Evolutionary conservation across 2,329 filamentous ascomycete species (phyloP).

Genomic region (Fusarium beomiforme): DNA sequence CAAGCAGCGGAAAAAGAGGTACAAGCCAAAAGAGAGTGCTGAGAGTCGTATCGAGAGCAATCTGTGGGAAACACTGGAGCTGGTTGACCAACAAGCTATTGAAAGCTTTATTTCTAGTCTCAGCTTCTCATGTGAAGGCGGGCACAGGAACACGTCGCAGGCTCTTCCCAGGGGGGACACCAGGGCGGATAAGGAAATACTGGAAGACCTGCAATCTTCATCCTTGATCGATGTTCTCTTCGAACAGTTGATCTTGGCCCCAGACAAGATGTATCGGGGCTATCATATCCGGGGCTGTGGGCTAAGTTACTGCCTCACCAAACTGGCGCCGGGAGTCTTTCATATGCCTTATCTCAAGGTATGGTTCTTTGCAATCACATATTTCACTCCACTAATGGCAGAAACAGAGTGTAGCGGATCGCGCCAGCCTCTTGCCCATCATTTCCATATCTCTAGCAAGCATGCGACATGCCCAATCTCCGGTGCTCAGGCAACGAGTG

Average conservation of each 20-base stretch:
- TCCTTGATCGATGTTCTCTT: constrained; percentile 34
- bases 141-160: not conserved
- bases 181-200: not conserved
- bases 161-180: not conserved
- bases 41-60: not conserved
- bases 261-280: constrained; percentile 32
- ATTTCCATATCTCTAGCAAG: constrained; percentile 47
- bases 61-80: constrained; percentile 27
- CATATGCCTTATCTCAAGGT: constrained; percentile 50
- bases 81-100: constrained; percentile 43
- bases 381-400: constrained; percentile 7
- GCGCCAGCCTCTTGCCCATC: constrained; percentile 40
- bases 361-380: not conserved
- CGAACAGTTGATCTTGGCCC: constrained; percentile 43
- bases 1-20: constrained; percentile 23
- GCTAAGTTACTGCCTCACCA: constrained; percentile 37
- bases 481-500: constrained; percentile 46
- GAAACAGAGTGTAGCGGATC: constrained; percentile 40
- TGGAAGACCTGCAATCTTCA: constrained; percentile 12
- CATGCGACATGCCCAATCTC: constrained; percentile 50
- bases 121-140: constrained; percentile 5
- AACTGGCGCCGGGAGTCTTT: constrained; percentile 50
- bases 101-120: constrained; percentile 44
- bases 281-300: constrained; percentile 32
- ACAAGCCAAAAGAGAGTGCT: not conserved